Evolutionary conservation across 495 filamentous ascomycete genomes (phyloP).

Genomic region (Aspergillus cristatus): DNA sequence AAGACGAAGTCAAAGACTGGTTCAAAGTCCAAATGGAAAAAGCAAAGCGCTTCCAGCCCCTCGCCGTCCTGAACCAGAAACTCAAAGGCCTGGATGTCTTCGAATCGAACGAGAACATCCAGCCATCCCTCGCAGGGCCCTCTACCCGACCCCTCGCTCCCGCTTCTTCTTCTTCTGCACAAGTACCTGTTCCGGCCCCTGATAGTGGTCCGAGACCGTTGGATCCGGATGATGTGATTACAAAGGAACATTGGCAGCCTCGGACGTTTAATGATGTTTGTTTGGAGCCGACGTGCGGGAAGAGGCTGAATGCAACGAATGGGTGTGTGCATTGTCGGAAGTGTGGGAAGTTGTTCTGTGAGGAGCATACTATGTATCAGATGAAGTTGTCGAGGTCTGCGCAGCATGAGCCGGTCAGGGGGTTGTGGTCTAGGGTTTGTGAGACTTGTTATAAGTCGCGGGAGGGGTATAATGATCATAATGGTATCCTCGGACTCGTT

Average conservation of each 20-base stretch:
- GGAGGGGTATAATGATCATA: constrained; percentile 89
- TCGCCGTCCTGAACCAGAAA: constrained; percentile 88
- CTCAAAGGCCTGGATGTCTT: constrained; percentile 96
- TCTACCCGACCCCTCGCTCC: constrained; percentile 10
- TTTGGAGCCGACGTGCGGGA: constrained; percentile 78
- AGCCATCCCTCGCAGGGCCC: constrained; percentile 6
- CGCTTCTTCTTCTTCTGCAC: constrained; percentile 13
- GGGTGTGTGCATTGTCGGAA: constrained; percentile 87
- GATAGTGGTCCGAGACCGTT: constrained; percentile 26
- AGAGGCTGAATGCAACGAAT: constrained; percentile 64
- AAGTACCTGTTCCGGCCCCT: constrained; percentile 20
- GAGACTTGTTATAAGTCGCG: constrained; percentile 97
- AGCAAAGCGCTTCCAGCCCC: constrained; percentile 89
- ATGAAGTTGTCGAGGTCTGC: constrained; percentile 93
- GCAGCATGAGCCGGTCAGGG: constrained; percentile 82
- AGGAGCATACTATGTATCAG: constrained; percentile 98
- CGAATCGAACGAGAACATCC: constrained; percentile 73
- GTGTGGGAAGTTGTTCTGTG: constrained; percentile 89
- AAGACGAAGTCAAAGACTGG: constrained; percentile 97
- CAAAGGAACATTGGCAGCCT: constrained; percentile 80
- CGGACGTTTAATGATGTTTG: constrained; percentile 65
- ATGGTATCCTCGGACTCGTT: constrained; percentile 33
- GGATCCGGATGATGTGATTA: constrained; percentile 86
- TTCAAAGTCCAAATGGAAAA: constrained; percentile 94
- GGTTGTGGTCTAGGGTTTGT: constrained; percentile 89